Conservation (phyloP, 1,284 basidiomycete genomes). For the Malassezia equina region DNA sequence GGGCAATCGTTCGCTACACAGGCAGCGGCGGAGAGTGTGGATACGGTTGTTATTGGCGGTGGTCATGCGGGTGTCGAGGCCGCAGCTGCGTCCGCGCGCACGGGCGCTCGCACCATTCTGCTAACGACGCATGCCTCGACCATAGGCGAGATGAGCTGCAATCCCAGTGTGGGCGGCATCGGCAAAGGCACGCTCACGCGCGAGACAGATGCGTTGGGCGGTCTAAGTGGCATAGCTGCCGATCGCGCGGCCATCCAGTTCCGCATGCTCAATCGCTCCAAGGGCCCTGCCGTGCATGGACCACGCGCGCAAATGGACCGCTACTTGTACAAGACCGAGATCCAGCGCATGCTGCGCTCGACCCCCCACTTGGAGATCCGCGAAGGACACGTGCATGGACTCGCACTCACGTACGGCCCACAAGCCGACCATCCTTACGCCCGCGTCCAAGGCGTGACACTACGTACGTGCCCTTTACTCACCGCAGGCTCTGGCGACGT, state of each 20-base stretch:
- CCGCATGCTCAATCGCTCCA: conserved; percentile 70
- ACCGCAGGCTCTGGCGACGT: conserved; percentile 66
- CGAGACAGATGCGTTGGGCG: conserved; percentile 77
- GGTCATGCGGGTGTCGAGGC: conserved; percentile 87
- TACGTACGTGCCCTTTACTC: neutral
- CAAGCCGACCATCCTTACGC: conserved; percentile 50
- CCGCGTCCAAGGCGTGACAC: conserved; percentile 59
- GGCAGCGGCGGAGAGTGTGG: conserved; percentile 3
- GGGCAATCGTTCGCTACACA: neutral
- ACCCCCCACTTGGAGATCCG: conserved; percentile 63
- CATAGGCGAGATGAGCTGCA: conserved; percentile 79
- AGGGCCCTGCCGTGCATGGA: conserved; percentile 82
- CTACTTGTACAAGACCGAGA: conserved; percentile 66
- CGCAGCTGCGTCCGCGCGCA: conserved; percentile 69
- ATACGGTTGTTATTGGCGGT: conserved; percentile 77
- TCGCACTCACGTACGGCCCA: conserved; percentile 56
- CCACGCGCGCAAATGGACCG: conserved; percentile 78
- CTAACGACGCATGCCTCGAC: conserved; percentile 69
- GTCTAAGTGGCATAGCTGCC: conserved; percentile 51
- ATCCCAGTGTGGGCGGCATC: conserved; percentile 59
- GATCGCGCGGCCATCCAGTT: conserved; percentile 80
- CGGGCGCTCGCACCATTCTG: conserved; percentile 67
- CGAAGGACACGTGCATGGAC: conserved; percentile 67
- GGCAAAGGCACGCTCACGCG: conserved; percentile 79
- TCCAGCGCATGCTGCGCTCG: conserved; percentile 61